Conservation (phyloP, 2,329 filamentous ascomycete genomes). For the Penicillium brevicompactum region DNA sequence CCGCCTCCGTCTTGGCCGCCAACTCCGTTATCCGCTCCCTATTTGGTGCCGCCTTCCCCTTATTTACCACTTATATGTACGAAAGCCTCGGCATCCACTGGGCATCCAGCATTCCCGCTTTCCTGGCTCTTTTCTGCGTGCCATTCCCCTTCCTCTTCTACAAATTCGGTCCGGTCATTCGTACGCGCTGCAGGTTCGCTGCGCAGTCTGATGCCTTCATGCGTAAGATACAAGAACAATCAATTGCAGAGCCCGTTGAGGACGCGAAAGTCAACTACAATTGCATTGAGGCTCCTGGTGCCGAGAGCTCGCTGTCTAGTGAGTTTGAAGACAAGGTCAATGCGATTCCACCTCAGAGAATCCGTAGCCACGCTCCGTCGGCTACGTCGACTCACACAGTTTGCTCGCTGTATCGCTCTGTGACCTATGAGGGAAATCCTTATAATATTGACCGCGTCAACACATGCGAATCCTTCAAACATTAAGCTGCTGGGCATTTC, state of each 20-base stretch:
- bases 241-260: constrained; percentile 10
- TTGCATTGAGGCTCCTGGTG: constrained; percentile 36
- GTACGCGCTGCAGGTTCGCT: constrained; percentile 27
- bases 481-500: constrained; percentile 2
- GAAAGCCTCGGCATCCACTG: constrained; percentile 30
- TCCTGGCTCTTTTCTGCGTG: constrained; percentile 28
- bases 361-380: constrained; percentile 28
- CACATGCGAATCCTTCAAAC: constrained; percentile 42
- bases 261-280: constrained; percentile 32
- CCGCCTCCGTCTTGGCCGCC: constrained; percentile 27
- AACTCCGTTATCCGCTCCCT: constrained; percentile 28
- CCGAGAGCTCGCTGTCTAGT: constrained; percentile 25
- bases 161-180: constrained; percentile 27
- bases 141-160: constrained; percentile 33
- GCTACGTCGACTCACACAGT: constrained; percentile 30
- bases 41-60: constrained; percentile 30
- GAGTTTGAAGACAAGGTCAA: constrained; percentile 27
- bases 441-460: constrained; percentile 49
- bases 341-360: constrained; percentile 21
- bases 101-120: constrained; percentile 28
- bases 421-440: constrained; percentile 47
- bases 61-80: constrained; percentile 33
- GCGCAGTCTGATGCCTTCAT: constrained; percentile 39
- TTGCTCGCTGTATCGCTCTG: constrained; percentile 20
- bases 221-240: constrained; percentile 36